Conservation (phyloP, 495 filamentous ascomycete genomes). For the Podospora appendiculata region DNA sequence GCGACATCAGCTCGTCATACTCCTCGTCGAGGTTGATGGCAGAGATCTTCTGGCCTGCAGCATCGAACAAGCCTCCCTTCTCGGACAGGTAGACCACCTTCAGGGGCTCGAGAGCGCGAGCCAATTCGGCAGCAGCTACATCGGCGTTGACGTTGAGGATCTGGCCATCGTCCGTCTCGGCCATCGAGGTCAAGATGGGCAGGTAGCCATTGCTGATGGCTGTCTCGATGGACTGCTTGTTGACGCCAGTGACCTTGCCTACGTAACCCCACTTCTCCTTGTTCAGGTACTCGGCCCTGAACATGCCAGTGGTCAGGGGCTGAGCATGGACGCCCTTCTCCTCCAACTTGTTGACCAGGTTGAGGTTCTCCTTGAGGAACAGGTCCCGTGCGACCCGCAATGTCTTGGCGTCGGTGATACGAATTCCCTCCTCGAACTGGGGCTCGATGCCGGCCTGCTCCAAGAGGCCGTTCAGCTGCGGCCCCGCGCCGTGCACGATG, state of each 20-base stretch:
- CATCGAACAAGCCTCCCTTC: constrained; percentile 94
- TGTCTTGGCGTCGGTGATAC: constrained; percentile 94
- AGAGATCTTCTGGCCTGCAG: constrained; percentile 91
- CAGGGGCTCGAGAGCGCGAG: constrained; percentile 79
- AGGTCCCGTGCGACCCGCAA: constrained; percentile 82
- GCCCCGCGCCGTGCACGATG: constrained; percentile 93
- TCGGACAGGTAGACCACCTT: constrained; percentile 98
- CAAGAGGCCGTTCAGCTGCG: constrained; percentile 90
- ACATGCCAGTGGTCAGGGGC: constrained; percentile 88
- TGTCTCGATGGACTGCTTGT: constrained; percentile 84
- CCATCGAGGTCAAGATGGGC: constrained; percentile 94
- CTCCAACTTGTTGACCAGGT: constrained; percentile 86
- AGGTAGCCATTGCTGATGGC: constrained; percentile 89
- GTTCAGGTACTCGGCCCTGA: constrained; percentile 90
- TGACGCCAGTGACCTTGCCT: constrained; percentile 89
- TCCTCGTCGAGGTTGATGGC: constrained; percentile 98
- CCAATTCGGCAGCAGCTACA: constrained; percentile 89
- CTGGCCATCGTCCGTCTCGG: constrained; percentile 87
- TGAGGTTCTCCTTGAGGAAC: constrained; percentile 94
- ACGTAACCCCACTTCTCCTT: constrained; percentile 92
- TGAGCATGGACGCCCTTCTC: constrained; percentile 84
- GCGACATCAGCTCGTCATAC: constrained; percentile 88
- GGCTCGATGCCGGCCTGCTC: constrained; percentile 90
- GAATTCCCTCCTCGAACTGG: constrained; percentile 92
- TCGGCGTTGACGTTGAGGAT: constrained; percentile 97